Conservation (phyloP, 2,329 filamentous ascomycete genomes). For the Diaporthe sp. region DNA sequence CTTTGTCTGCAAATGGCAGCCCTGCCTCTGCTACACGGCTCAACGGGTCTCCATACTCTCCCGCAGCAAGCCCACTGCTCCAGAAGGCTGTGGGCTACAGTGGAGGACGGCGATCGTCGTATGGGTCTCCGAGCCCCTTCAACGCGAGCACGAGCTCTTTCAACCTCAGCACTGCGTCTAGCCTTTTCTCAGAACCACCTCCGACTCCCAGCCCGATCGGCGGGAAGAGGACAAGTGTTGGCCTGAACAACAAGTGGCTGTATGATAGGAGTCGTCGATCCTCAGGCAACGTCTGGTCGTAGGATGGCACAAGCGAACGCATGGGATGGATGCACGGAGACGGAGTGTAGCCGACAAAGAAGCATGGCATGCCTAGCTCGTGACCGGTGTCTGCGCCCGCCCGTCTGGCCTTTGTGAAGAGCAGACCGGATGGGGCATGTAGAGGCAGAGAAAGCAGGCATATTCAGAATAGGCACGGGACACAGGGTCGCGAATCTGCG, state of each 20-base stretch:
- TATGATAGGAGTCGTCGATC: slow-evolving; percentile 84
- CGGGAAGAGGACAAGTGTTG: slow-evolving; percentile 79
- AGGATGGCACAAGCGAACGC: neutral
- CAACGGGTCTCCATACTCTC: slow-evolving; percentile 62
- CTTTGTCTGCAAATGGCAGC: slow-evolving; percentile 66
- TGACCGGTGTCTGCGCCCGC: neutral
- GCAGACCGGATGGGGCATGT: neutral
- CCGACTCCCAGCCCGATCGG: slow-evolving; percentile 76
- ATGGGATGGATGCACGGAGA: neutral
- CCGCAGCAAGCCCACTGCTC: slow-evolving; percentile 67
- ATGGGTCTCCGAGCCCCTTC: slow-evolving; percentile 67
- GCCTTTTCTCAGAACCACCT: slow-evolving; percentile 68
- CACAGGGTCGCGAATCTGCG: neutral
- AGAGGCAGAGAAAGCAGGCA: neutral
- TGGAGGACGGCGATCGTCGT: slow-evolving; percentile 72
- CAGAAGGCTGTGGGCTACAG: slow-evolving; percentile 75
- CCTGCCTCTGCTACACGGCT: slow-evolving; percentile 47
- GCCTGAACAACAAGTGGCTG: slow-evolving; percentile 93
- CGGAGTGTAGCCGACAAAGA: neutral
- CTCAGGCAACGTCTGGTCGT: slow-evolving; percentile 58
- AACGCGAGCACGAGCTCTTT: slow-evolving; percentile 62
- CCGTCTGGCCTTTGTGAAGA: neutral
- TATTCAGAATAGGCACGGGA: neutral
- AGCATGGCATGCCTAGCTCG: neutral
- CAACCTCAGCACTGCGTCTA: slow-evolving; percentile 63